Conservation (phyloP, 225 moss, liverwort and hornwort species). For the Sphagnum contortum region DNA sequence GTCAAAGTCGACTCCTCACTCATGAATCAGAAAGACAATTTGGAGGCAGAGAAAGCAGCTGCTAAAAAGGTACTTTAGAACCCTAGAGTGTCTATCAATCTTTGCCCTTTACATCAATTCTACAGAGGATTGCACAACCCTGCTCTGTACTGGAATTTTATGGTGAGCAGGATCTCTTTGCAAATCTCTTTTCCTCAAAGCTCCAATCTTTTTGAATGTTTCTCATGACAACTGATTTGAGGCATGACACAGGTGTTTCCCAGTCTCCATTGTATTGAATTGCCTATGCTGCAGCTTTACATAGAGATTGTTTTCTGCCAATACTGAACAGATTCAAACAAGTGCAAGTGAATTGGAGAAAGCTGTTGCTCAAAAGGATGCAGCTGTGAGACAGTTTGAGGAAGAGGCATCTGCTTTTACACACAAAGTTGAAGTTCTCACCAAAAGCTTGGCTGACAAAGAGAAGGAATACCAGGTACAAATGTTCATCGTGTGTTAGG, state of each 20-base stretch:
- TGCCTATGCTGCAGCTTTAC: too few species aligned
- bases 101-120: too few species aligned
- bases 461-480: constrained; percentile 87
- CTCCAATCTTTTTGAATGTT: too few species aligned
- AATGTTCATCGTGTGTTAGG: not conserved
- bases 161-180: too few species aligned
- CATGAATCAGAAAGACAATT: constrained; percentile 62
- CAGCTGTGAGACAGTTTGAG: constrained; percentile 56
- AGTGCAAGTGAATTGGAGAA: constrained; percentile 55
- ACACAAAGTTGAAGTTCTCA: constrained; percentile 59
- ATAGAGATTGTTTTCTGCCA: too few species aligned
- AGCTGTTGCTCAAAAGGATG: constrained; percentile 41
- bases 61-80: constrained; percentile 37
- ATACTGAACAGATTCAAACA: constrained; percentile 32
- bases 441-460: constrained; percentile 50
- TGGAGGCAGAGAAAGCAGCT: constrained; percentile 59
- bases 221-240: too few species aligned
- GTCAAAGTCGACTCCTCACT: constrained; percentile 80
- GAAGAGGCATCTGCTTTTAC: constrained; percentile 52
- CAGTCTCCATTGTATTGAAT: too few species aligned
- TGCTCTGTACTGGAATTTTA: too few species aligned
- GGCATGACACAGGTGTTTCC: too few species aligned
- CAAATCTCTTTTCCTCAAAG: too few species aligned
- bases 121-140: too few species aligned
- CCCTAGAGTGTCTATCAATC: too few species aligned